phyloP scores from a whole-genome alignment of 2,329 filamentous ascomycete genomes.

The Alternaria tenuissima region DNA sequence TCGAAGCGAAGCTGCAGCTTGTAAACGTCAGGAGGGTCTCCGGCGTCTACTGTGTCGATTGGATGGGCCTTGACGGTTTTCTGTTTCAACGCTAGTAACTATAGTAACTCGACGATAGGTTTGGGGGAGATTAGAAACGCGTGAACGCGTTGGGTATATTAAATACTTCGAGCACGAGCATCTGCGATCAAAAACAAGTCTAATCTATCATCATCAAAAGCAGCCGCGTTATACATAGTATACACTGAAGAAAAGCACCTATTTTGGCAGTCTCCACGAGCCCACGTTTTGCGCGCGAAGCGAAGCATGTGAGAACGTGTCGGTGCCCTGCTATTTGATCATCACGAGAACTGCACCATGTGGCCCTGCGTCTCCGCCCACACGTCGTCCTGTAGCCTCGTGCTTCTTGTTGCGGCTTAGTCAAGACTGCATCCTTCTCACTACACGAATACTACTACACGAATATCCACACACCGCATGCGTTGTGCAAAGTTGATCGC shows the following conservation, averaged over 20 bases:
- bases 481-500: slow-evolving; percentile 4
- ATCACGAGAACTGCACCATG: background rate
- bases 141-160: background rate
- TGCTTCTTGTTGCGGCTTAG: background rate
- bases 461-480: slow-evolving; percentile 1
- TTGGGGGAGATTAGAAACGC: slow-evolving; percentile 4
- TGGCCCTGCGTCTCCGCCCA: background rate
- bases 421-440: background rate
- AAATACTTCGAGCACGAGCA: background rate
- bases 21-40: background rate
- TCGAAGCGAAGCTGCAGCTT: background rate
- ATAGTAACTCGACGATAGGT: slow-evolving; percentile 1
- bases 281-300: slow-evolving; percentile 1
- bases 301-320: slow-evolving; percentile 4
- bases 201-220: background rate
- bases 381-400: background rate
- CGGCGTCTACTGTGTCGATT: slow-evolving; percentile 2
- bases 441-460: background rate
- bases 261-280: background rate
- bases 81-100: background rate
- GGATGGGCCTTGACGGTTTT: slow-evolving; percentile 1
- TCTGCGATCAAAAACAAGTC: background rate
- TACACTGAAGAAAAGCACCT: background rate
- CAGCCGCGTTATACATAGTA: background rate
- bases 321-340: background rate